These are phyloP conservation scores for Aspergillus mulundensis DNA, from an alignment of 495 filamentous ascomycete genomes.

Conservation along the genomic window DNA sequence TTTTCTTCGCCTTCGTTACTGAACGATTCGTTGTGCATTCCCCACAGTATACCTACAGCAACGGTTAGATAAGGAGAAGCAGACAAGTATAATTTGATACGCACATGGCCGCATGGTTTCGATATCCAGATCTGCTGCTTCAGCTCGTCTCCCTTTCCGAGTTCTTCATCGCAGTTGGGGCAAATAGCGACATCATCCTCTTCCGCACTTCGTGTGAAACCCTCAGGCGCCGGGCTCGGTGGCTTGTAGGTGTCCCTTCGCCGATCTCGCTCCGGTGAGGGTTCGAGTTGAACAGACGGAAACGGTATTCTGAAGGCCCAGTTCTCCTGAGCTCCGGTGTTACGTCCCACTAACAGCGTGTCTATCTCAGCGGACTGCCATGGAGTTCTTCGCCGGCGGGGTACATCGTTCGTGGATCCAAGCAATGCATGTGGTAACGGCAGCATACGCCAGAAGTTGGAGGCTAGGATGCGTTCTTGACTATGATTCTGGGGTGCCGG, in stretches of 20 bases:
- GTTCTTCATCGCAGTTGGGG: conserved; percentile 66
- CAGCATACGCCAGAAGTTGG: conserved; percentile 8
- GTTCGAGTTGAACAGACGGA: conserved; percentile 5
- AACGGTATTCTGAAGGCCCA: conserved; percentile 9
- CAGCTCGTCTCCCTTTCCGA: conserved; percentile 55
- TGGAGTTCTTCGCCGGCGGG: conserved; percentile 16
- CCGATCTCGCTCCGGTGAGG: conserved; percentile 15
- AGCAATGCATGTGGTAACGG: not conserved
- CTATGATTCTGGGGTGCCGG: conserved; percentile 7
- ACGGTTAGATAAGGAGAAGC: conserved; percentile 4
- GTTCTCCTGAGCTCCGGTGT: conserved; percentile 15
- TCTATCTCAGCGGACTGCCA: conserved; percentile 17
- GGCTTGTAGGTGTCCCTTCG: conserved; percentile 54
- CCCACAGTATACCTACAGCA: conserved; percentile 64
- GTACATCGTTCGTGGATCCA: conserved; percentile 1
- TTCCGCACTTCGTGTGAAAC: conserved; percentile 60
- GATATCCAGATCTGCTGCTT: conserved; percentile 71
- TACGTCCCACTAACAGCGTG: conserved; percentile 19
- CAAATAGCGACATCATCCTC: conserved; percentile 66
- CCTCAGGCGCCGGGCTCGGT: conserved; percentile 52
- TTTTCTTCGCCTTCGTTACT: conserved; percentile 33
- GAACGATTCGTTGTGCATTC: conserved; percentile 56
- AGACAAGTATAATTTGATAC: conserved; percentile 29
- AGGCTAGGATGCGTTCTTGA: not conserved
- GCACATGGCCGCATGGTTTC: conserved; percentile 72